These are phyloP conservation scores for Geotrichum siamense DNA, from an alignment of 1,139 yeast species.

Conservation along the genomic window DNA sequence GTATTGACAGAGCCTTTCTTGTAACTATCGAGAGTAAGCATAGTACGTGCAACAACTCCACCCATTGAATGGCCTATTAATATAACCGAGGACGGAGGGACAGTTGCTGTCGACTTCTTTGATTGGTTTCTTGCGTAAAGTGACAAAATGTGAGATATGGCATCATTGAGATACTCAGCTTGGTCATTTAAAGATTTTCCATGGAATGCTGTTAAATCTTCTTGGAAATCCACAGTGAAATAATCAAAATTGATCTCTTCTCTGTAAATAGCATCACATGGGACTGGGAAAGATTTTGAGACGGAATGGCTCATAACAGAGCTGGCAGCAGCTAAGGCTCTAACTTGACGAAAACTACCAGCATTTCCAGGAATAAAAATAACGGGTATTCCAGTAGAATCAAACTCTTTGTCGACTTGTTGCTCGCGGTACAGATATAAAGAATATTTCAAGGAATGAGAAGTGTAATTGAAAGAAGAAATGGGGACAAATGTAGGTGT, in stretches of 20 bases:
- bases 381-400: constrained; percentile 65
- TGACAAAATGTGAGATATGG: constrained; percentile 63
- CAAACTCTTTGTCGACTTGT: constrained; percentile 36
- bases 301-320: constrained; percentile 35
- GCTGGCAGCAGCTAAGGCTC: constrained; percentile 72
- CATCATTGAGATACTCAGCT: constrained; percentile 89
- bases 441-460: constrained; percentile 66
- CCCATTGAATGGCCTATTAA: constrained; percentile 83
- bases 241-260: constrained; percentile 46
- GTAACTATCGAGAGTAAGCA: constrained; percentile 68
- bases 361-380: constrained; percentile 86
- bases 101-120: neutral
- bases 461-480: constrained; percentile 64
- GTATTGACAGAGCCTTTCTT: constrained; percentile 59
- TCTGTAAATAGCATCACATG: neutral
- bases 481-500: constrained; percentile 66
- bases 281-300: constrained; percentile 17
- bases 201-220: constrained; percentile 93
- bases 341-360: constrained; percentile 71
- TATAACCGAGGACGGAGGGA: constrained; percentile 52
- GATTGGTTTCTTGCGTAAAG: constrained; percentile 40
- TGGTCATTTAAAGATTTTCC: constrained; percentile 91
- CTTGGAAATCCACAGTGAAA: constrained; percentile 88
- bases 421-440: constrained; percentile 53
- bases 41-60: constrained; percentile 72